These are phyloP conservation scores for Colletotrichum sp. DNA, from an alignment of 2,329 filamentous ascomycete genomes.

Conservation along the genomic window DNA sequence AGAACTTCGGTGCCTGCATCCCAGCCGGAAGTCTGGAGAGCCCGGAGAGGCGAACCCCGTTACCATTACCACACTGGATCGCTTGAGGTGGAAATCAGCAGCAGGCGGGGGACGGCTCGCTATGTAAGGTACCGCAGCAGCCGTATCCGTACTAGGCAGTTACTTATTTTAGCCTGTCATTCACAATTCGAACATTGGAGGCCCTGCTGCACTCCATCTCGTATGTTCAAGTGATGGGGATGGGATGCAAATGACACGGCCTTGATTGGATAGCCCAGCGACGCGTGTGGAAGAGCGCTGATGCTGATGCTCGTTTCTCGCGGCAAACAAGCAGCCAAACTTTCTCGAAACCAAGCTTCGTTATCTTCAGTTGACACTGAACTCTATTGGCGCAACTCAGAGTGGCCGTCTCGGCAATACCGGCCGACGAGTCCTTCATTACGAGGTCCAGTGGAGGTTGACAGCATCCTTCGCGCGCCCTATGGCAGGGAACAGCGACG, in stretches of 20 bases:
- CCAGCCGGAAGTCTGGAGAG: not conserved
- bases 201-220: not conserved
- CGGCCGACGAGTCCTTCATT: not conserved
- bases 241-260: not conserved
- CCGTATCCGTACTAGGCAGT: not conserved
- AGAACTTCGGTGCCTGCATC: not conserved
- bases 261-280: not conserved
- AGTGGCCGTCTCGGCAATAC: not conserved
- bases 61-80: slow-evolving; percentile 7
- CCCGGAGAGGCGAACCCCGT: not conserved
- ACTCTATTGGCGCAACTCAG: not conserved
- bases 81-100: not conserved
- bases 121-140: not conserved
- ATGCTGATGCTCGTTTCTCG: not conserved
- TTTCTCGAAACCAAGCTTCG: not conserved
- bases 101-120: not conserved
- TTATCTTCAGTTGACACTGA: not conserved
- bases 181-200: not conserved
- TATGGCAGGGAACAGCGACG: slow-evolving; percentile 4
- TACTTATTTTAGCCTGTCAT: slow-evolving; percentile 16
- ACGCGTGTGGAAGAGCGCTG: not conserved
- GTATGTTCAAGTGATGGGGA: not conserved
- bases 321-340: not conserved
- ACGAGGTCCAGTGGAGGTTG: not conserved
- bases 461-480: not conserved